Conservation (phyloP, 305 asterid species). For the Plantago coronopus region DNA sequence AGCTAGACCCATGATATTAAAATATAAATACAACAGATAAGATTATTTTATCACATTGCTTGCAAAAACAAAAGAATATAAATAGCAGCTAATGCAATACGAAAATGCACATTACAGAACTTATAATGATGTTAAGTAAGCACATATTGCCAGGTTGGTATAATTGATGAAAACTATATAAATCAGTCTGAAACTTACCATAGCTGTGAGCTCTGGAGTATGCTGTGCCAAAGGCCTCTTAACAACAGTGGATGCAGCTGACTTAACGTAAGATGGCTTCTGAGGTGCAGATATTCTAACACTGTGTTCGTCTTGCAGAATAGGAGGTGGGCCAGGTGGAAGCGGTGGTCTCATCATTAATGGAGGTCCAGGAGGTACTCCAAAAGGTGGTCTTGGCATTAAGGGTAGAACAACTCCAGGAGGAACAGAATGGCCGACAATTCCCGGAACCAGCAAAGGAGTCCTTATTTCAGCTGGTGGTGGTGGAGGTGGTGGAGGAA, state of each 20-base stretch:
- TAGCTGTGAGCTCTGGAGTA: conserved; percentile 95
- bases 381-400: conserved; percentile 70
- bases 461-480: conserved; percentile 73
- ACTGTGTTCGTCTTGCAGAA: conserved; percentile 45
- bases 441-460: conserved; percentile 49
- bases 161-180: neutral
- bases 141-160: neutral
- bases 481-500: conserved; percentile 72
- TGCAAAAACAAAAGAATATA: neutral
- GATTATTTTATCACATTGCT: neutral
- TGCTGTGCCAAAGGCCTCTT: conserved; percentile 99
- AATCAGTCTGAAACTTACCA: conserved; percentile 42
- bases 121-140: neutral
- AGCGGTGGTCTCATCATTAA: conserved; percentile 92
- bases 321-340: conserved; percentile 99
- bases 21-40: too few relatives aligned
- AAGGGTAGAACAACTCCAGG: conserved; percentile 76
- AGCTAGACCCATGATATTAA: too few relatives aligned
- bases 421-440: conserved; percentile 60
- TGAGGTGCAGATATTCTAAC: conserved; percentile 49
- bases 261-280: conserved; percentile 88
- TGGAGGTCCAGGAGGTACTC: conserved; percentile 61
- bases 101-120: conserved; percentile 1
- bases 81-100: neutral
- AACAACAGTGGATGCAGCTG: conserved; percentile 96